Base-by-base conservation (phyloP, 495 filamentous ascomycete genomes). In the Pyronema omphalodes region DNA sequence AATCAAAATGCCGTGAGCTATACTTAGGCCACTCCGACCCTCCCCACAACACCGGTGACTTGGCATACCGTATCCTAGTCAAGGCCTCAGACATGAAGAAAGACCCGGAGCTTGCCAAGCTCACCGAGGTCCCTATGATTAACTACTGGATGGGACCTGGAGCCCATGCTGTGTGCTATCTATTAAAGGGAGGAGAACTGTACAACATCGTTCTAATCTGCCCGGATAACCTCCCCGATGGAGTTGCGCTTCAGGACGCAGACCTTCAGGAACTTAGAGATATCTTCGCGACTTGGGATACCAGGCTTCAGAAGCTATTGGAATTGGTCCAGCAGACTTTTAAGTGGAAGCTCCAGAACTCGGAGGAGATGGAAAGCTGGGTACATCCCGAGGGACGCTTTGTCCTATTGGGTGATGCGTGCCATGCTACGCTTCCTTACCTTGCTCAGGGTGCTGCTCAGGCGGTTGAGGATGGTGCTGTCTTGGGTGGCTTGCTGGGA, bases 101-200 rank as follows among this genome's bases (percentile, higher is more conserved):
- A 44, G 67, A 73, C 9, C 66, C 66, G 0, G 68, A 71, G 14
- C 61, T 80, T 1, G 52, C 49, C 14, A 51, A 69, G 44, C 66
- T 72, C 55, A 70, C 79, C 0, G 49, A 61, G 6, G 67, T 76
- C 15, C 74, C 79, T 0, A 72, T 73, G 12, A 80, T 84, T 11
- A 73, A 83, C 55, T 81, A 84, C 59, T 87, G 83, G 83, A 61
- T 84, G 29, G 82, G 83, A 0, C 77, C 78, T 1, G 54, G 63
- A 8, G 68, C 67, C 6, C 79, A 82, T 55, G 72, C 73, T 2
- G 76, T 79, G 1, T 75, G 72, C 19, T 82, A 82, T 53, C 68
- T 75, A 9, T 67, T 82, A 33, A 66, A 71, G 46, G 71, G 62
- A 6, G 74, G 73, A 15, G 58, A 63, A 0, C 61, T 74, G 29